Percentiles rank a stretch among this genome's conserved stretches.
phyloP scores from a whole-genome alignment of 106 monocot genomes.

The Vanilla planifolia region DNA sequence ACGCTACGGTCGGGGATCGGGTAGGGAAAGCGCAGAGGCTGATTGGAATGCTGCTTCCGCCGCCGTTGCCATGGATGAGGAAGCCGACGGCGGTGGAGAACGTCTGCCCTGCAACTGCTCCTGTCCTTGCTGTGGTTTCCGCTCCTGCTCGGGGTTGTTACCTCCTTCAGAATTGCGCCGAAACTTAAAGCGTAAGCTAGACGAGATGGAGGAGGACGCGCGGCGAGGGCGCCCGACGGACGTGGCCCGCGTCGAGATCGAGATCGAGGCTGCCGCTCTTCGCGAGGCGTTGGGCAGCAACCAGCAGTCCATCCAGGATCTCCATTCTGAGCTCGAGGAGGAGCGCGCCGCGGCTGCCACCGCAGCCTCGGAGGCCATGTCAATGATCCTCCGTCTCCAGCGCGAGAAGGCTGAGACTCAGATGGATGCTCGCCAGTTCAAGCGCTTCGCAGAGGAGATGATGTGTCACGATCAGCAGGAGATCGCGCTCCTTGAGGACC shows the following conservation, averaged over 20 bases:
- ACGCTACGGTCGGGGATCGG: too few species aligned
- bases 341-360: conserved; percentile 8
- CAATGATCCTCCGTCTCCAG: conserved; percentile 13
- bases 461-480: conserved; percentile 11
- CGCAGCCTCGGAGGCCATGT: conserved; percentile 12
- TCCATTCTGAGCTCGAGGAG: conserved; percentile 8
- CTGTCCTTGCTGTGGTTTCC: conserved; percentile 4
- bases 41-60: not conserved
- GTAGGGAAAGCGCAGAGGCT: not conserved
- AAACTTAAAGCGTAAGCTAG: conserved; percentile 8
- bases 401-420: conserved; percentile 13
- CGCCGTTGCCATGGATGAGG: not conserved
- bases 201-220: not conserved
- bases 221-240: not conserved
- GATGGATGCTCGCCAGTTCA: conserved; percentile 15
- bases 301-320: conserved; percentile 3
- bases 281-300: conserved; percentile 5
- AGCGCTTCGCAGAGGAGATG: conserved; percentile 10
- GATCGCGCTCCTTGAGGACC: conserved; percentile 8
- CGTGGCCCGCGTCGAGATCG: conserved; percentile 8
- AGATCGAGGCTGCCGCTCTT: conserved; percentile 10
- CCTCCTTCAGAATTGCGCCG: not conserved
- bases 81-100: not conserved
- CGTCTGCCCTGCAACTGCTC: conserved; percentile 1
- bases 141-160: not conserved